Conservation (phyloP, 202 grass and related monocot genomes). For the Digitaria exilis region DNA sequence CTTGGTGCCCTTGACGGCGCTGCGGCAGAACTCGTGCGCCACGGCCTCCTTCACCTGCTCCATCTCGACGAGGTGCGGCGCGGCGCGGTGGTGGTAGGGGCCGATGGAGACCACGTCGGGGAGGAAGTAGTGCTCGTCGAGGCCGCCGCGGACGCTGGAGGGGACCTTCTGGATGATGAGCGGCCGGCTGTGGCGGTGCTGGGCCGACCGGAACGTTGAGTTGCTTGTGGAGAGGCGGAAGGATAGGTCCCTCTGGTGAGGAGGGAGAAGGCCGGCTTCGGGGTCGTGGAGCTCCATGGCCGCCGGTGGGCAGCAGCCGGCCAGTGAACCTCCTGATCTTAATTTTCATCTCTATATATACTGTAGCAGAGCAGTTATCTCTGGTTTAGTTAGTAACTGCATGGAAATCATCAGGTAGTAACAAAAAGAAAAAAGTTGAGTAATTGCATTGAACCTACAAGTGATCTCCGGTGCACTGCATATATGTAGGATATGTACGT, state of each 20-base stretch:
- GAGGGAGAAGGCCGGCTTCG: not conserved
- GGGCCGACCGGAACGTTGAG: not conserved
- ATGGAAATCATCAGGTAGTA: not conserved
- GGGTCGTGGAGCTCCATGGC: not conserved
- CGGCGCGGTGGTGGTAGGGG: not conserved
- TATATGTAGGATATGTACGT: no score
- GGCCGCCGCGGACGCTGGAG: not conserved
- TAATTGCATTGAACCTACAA: not conserved
- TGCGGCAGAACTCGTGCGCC: slow-evolving; percentile 13
- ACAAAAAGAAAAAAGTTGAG: not conserved
- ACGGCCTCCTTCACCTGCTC: slow-evolving; percentile 7
- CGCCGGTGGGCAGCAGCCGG: not conserved
- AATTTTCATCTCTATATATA: not conserved
- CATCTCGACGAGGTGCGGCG: not conserved
- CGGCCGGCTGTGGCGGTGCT: not conserved
- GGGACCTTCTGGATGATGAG: slow-evolving; percentile 25
- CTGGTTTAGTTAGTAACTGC: not conserved
- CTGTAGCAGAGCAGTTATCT: no score
- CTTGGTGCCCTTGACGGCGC: not conserved
- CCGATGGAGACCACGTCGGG: slow-evolving; percentile 18
- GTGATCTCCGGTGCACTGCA: not conserved
- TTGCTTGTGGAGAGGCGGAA: not conserved
- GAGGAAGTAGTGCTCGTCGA: not conserved
- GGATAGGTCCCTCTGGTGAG: not conserved
- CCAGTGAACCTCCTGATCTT: no score